These are phyloP conservation scores for Trichoderma pleuroti DNA, from an alignment of 2,329 filamentous ascomycete species.

Conservation along the genomic window DNA sequence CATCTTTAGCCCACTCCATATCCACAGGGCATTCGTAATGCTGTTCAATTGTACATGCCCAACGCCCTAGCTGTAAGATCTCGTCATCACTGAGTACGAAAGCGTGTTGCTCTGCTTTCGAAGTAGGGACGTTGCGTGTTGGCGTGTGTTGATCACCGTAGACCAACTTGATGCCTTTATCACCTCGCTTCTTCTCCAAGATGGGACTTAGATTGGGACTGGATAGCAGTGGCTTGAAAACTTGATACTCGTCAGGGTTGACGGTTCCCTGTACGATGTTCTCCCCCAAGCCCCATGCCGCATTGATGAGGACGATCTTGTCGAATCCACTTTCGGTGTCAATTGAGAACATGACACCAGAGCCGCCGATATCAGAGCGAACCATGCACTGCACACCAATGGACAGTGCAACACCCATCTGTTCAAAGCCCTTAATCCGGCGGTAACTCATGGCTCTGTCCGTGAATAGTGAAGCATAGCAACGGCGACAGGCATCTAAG, in stretches of 20 bases:
- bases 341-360: conserved; percentile 41
- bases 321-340: conserved; percentile 39
- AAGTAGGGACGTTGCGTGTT: conserved; percentile 37
- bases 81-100: conserved; percentile 34
- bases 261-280: conserved; percentile 38
- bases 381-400: conserved; percentile 32
- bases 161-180: conserved; percentile 35
- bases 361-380: conserved; percentile 33
- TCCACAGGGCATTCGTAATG: conserved; percentile 38
- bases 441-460: conserved; percentile 37
- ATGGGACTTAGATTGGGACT: conserved; percentile 30
- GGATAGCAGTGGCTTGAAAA: conserved; percentile 36
- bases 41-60: conserved; percentile 35
- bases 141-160: conserved; percentile 29
- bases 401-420: conserved; percentile 29
- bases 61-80: conserved; percentile 35
- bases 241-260: conserved; percentile 38
- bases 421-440: conserved; percentile 28
- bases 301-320: conserved; percentile 38
- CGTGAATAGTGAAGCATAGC: conserved; percentile 39
- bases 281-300: conserved; percentile 37
- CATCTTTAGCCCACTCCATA: conserved; percentile 39
- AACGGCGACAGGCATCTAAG: conserved; percentile 34
- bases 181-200: conserved; percentile 34
- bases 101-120: conserved; percentile 31